phyloP scores from a whole-genome alignment of 768 basidiomycete species.

The Cubamyces lactineus region DNA sequence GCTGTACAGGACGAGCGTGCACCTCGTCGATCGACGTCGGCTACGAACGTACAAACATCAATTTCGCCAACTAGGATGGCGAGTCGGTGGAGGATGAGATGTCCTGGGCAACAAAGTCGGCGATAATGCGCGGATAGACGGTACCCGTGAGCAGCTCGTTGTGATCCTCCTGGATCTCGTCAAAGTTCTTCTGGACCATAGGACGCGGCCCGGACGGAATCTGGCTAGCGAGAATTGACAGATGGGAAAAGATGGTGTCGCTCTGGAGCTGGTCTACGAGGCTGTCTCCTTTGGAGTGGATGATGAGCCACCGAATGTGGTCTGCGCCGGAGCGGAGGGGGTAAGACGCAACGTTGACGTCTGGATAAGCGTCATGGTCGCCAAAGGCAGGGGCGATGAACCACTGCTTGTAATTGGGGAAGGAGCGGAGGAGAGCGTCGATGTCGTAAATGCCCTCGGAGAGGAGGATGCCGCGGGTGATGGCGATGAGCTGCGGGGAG shows the following conservation, averaged over 20 bases:
- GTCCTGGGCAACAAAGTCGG: constrained; percentile 19
- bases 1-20: background rate
- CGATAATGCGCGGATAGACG: constrained; percentile 25
- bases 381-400: constrained; percentile 74
- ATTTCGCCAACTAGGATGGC: background rate
- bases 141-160: constrained; percentile 24
- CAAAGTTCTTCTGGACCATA: constrained; percentile 18
- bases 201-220: background rate
- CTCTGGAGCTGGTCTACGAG: constrained; percentile 69
- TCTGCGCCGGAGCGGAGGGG: constrained; percentile 38
- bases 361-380: constrained; percentile 46
- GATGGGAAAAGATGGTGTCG: constrained; percentile 56
- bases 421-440: constrained; percentile 61
- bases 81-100: background rate
- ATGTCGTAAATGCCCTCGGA: constrained; percentile 84
- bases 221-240: constrained; percentile 38
- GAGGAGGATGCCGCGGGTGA: constrained; percentile 57
- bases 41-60: background rate
- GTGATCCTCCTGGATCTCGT: constrained; percentile 24
- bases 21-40: background rate
- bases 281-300: constrained; percentile 76
- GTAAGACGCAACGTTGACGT: constrained; percentile 50
- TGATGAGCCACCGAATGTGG: constrained; percentile 64
- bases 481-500: constrained; percentile 41
- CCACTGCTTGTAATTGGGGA: constrained; percentile 70